These are phyloP conservation scores for Acanthamoeba lenticulata DNA, from an alignment of 208 protist genomes.

Conservation along the genomic window DNA sequence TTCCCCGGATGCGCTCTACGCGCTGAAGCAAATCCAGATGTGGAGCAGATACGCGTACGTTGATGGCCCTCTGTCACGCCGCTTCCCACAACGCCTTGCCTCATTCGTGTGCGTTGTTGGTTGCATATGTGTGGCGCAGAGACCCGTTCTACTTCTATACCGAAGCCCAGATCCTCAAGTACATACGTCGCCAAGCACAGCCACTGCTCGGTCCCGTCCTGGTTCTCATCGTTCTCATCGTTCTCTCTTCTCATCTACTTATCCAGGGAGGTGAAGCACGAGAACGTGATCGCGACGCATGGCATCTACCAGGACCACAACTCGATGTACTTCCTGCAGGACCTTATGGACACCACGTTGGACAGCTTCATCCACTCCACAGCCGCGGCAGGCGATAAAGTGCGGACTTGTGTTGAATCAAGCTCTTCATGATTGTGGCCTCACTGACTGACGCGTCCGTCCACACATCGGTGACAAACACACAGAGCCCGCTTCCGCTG, in stretches of 20 bases:
- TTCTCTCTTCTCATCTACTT: background rate
- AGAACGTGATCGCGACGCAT: constrained; percentile 4
- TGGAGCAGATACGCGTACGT: background rate
- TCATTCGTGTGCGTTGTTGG: background rate
- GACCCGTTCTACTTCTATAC: constrained; percentile 5
- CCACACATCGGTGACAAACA: background rate
- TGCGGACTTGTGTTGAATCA: background rate
- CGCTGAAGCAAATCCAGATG: background rate
- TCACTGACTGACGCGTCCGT: too few species aligned
- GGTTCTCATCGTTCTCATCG: background rate
- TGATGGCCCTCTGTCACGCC: background rate
- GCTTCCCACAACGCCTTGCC: background rate
- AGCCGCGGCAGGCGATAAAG: background rate
- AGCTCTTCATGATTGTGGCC: background rate
- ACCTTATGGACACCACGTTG: background rate
- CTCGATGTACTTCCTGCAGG: background rate
- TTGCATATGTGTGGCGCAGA: background rate
- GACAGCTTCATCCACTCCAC: background rate
- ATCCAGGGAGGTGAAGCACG: background rate
- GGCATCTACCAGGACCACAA: background rate
- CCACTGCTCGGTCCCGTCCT: background rate
- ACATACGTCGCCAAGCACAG: background rate
- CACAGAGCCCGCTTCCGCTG: background rate
- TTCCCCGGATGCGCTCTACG: background rate
- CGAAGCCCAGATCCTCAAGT: constrained; percentile 19